These are phyloP conservation scores for Neonectria faginata DNA, from an alignment of 2,329 filamentous ascomycete genomes.

Conservation along the genomic window DNA sequence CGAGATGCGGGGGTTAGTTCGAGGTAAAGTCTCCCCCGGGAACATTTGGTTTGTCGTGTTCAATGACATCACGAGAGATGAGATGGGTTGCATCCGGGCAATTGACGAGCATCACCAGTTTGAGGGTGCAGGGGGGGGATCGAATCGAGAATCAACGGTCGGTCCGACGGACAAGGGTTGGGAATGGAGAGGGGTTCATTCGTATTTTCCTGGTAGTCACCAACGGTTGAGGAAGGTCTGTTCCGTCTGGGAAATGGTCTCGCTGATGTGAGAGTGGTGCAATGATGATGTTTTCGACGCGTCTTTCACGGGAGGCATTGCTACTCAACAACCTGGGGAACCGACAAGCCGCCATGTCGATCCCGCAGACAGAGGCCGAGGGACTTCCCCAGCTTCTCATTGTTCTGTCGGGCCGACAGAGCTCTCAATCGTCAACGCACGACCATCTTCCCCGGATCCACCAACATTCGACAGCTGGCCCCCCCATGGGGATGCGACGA, in stretches of 20 bases:
- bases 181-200: background rate
- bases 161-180: background rate
- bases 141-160: background rate
- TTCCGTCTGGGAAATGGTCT: background rate
- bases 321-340: background rate
- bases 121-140: too few species aligned
- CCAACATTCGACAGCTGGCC: background rate
- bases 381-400: background rate
- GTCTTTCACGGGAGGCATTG: background rate
- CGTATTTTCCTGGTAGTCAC: background rate
- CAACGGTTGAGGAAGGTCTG: background rate
- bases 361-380: background rate
- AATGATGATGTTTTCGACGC: background rate
- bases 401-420: conserved; percentile 9
- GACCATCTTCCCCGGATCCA: conserved; percentile 13
- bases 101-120: background rate
- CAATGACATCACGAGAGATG: background rate
- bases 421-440: background rate
- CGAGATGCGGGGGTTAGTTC: conserved; percentile 1
- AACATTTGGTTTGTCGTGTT: background rate
- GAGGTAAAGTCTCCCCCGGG: background rate
- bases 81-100: background rate
- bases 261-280: background rate
- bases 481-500: conserved; percentile 6
- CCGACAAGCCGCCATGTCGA: background rate